phyloP scores from a whole-genome alignment of 2,329 filamentous ascomycete genomes.

The Fusarium lyarnte region DNA sequence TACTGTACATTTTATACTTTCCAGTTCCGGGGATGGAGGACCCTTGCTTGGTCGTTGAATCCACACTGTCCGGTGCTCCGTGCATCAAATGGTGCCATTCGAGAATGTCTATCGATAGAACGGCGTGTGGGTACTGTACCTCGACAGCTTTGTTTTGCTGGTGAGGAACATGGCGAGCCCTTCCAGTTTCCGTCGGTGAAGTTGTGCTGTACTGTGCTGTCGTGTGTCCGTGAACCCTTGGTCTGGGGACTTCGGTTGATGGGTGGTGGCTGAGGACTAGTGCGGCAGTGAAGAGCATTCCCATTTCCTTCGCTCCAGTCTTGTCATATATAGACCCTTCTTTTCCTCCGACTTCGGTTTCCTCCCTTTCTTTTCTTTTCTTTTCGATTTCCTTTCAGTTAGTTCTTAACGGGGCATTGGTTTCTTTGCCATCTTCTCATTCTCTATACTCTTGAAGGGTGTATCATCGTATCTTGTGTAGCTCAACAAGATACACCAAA shows the following conservation, averaged over 20 bases:
- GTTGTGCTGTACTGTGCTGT: conserved; percentile 1
- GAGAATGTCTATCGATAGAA: conserved; percentile 21
- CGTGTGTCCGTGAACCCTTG: conserved; percentile 2
- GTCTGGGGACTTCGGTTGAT: not conserved
- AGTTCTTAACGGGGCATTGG: not conserved
- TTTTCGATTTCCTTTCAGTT: not conserved
- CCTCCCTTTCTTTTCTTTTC: not conserved
- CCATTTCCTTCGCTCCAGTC: not conserved
- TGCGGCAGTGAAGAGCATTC: conserved; percentile 4
- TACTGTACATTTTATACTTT: conserved; percentile 22
- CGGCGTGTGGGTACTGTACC: not conserved
- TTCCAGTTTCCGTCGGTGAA: conserved; percentile 28
- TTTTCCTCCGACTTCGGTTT: conserved; percentile 19
- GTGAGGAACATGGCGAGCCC: conserved; percentile 10
- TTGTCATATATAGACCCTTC: conserved; percentile 28
- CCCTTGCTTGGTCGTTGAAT: conserved; percentile 19
- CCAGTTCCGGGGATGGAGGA: conserved; percentile 27
- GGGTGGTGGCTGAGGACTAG: conserved; percentile 17
- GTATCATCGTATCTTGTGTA: not conserved
- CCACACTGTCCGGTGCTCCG: conserved; percentile 22
- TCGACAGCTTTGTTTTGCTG: conserved; percentile 12
- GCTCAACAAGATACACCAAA: not conserved
- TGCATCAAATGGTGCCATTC: conserved; percentile 29
- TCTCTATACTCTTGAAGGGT: not conserved
- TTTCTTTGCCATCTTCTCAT: not conserved